Percentiles rank a stretch among this genome's conserved stretches.
Evolutionary conservation across 495 filamentous ascomycete genomes (phyloP).

Genomic region (Penicillium flavigenum): DNA sequence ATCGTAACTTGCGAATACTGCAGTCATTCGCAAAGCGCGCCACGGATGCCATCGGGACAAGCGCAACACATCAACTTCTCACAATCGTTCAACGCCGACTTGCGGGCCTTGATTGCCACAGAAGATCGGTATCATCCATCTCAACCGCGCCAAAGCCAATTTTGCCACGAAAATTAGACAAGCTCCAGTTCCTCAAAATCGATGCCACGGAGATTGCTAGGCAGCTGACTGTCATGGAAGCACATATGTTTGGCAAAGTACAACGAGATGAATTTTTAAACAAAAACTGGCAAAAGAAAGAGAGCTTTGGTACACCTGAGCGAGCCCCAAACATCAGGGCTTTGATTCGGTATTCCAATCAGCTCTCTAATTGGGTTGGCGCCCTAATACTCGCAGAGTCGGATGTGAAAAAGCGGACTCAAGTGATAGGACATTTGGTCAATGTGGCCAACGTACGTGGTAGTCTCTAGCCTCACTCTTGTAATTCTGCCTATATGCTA

Average conservation of each 20-base stretch:
- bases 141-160: constrained; percentile 75
- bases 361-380: constrained; percentile 94
- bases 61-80: constrained; percentile 69
- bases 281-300: constrained; percentile 91
- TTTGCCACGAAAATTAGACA: constrained; percentile 93
- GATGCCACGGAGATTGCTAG: constrained; percentile 88
- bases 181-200: constrained; percentile 90
- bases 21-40: constrained; percentile 75
- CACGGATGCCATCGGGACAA: constrained; percentile 72
- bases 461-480: not conserved
- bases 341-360: constrained; percentile 89
- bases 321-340: constrained; percentile 87
- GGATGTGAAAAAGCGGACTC: constrained; percentile 86
- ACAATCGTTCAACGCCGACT: constrained; percentile 75
- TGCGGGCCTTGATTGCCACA: constrained; percentile 63
- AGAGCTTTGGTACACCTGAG: constrained; percentile 59
- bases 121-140: constrained; percentile 52
- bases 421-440: constrained; percentile 92
- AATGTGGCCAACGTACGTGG: constrained; percentile 72
- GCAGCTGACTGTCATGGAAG: constrained; percentile 91
- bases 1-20: constrained; percentile 70
- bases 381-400: constrained; percentile 87
- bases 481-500: not conserved
- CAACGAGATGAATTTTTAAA: constrained; percentile 83
- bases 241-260: constrained; percentile 79